Base-by-base conservation (phyloP, 2,329 filamentous ascomycete genomes). In the Lachnellula willkommii region DNA sequence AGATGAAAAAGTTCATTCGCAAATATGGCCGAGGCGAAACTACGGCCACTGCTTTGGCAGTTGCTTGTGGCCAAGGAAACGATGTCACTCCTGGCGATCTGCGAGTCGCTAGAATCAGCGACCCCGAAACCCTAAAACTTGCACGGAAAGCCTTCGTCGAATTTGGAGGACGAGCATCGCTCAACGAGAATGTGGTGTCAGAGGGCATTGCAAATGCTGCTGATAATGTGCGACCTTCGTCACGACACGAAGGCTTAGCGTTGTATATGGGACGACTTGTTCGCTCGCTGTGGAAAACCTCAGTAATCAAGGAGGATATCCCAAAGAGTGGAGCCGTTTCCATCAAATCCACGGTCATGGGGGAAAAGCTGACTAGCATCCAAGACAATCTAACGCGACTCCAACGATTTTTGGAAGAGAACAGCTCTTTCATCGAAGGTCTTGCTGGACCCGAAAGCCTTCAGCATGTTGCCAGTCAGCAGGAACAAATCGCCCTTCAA, bases 51-150 rank as follows among this genome's bases (percentile, higher is more conserved):
- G 92, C 94, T 26, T 76, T 99, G 51, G 94, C 94, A 11, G 94
- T 99, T 32, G 92, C 94, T 39, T 99, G 94, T 70, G 92, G 93
- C 4, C 92, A 97, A 69, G 93, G 91, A 9, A 86, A 88, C 26
- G 93, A 96, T 66, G 71, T 79, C 2, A 73, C 78, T 24, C 82
- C 89, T 20, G 88, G 87, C 0, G 88, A 90, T 55, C 82, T 84
- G 45, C 83, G 91, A 45, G 74, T 87, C 9, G 85, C 89, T 0
- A 80, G 78, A 60, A 79, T 88, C 24, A 88, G 87, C 36, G 94
- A 97, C 66, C 89, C 92, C 12, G 83, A 90, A 37, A 90, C 95
- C 1, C 79, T 95, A 47, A 91, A 96, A 63, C 83, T 87, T 58
- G 94, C 93, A 4, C 84, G 90, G 56, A 87, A 89, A 60, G 88